Percentiles rank a stretch among this genome's conserved stretches.
phyloP scores from a whole-genome alignment of 2,329 filamentous ascomycete species.

The Fusarium compactum region DNA sequence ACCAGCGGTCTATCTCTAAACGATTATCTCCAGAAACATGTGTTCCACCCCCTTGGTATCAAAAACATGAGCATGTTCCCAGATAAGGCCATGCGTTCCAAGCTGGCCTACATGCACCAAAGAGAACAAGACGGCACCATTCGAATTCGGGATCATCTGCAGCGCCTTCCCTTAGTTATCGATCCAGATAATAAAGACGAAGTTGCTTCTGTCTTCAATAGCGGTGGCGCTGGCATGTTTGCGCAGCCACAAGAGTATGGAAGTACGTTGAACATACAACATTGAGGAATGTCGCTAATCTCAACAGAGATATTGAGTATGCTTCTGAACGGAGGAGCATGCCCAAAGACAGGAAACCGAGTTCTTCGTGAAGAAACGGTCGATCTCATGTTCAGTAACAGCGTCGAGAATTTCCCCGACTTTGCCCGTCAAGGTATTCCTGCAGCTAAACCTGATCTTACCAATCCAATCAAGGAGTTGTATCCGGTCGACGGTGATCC shows the following conservation, averaged over 20 bases:
- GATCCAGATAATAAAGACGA: conserved; percentile 55
- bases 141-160: conserved; percentile 61
- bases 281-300: not conserved
- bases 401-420: conserved; percentile 66
- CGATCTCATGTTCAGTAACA: conserved; percentile 74
- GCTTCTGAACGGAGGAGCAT: conserved; percentile 73
- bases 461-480: conserved; percentile 62
- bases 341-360: conserved; percentile 64
- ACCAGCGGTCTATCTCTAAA: conserved; percentile 58
- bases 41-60: conserved; percentile 62
- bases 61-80: conserved; percentile 69
- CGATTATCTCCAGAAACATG: conserved; percentile 61
- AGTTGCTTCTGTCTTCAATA: conserved; percentile 62
- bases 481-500: conserved; percentile 59
- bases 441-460: conserved; percentile 61
- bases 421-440: conserved; percentile 61
- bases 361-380: conserved; percentile 70
- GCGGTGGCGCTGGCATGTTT: conserved; percentile 72
- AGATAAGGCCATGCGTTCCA: conserved; percentile 62
- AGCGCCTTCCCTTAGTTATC: conserved; percentile 58
- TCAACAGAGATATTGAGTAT: conserved; percentile 67
- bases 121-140: conserved; percentile 60
- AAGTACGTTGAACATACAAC: conserved; percentile 54
- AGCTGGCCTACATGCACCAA: conserved; percentile 69
- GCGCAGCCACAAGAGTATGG: conserved; percentile 70